phyloP scores from a whole-genome alignment of 768 basidiomycete genomes.

The Tremella yokohamensis region DNA sequence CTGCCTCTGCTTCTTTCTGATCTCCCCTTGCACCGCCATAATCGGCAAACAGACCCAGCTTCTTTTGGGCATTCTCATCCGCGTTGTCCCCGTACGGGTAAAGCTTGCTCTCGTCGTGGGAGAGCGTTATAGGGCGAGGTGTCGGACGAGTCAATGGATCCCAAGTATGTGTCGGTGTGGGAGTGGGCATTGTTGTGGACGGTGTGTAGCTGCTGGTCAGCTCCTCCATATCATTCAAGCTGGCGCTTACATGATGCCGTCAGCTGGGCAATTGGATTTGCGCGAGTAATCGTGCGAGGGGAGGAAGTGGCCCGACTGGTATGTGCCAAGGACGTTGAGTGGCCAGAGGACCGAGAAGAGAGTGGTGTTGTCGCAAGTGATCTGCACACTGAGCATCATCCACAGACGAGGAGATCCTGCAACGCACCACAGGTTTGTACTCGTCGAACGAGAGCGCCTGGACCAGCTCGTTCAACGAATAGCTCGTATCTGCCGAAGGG shows the following conservation, averaged over 20 bases:
- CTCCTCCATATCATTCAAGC: neutral
- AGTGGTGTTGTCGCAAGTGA: slow-evolving; percentile 40
- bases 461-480: slow-evolving; percentile 39
- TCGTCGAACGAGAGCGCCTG: slow-evolving; percentile 27
- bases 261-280: slow-evolving; percentile 36
- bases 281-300: slow-evolving; percentile 15
- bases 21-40: too few relatives aligned
- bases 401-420: neutral
- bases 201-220: slow-evolving; percentile 34
- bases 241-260: slow-evolving; percentile 39
- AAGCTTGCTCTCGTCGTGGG: slow-evolving; percentile 30
- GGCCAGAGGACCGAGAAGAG: slow-evolving; percentile 43
- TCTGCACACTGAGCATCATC: slow-evolving; percentile 17
- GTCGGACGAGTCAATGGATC: slow-evolving; percentile 39
- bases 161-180: slow-evolving; percentile 25
- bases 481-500: slow-evolving; percentile 44
- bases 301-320: slow-evolving; percentile 36
- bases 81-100: slow-evolving; percentile 12
- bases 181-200: slow-evolving; percentile 17
- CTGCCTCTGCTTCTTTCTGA: too few relatives aligned
- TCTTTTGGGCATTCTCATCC: too few relatives aligned
- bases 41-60: too few relatives aligned
- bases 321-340: slow-evolving; percentile 36
- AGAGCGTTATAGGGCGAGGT: slow-evolving; percentile 37
- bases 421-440: slow-evolving; percentile 38